Conservation (phyloP, 345 rosid genomes). For the Raphanus raphanistrum region DNA sequence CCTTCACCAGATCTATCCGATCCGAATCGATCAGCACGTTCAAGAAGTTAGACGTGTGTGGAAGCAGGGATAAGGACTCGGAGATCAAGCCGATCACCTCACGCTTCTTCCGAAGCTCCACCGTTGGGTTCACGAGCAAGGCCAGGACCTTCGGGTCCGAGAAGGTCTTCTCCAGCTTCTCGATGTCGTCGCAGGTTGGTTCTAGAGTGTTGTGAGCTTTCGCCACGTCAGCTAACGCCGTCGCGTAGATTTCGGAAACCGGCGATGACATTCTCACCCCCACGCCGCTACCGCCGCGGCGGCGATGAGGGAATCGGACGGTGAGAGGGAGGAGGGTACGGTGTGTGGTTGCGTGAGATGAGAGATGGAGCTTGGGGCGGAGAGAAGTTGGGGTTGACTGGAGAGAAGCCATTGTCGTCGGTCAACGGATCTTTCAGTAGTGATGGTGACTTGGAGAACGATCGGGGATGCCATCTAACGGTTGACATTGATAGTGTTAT, state of each 20-base stretch:
- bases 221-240: constrained; percentile 12
- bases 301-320: not conserved
- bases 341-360: not conserved
- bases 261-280: not conserved
- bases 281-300: not conserved
- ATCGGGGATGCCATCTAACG: not conserved
- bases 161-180: constrained; percentile 2
- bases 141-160: not conserved
- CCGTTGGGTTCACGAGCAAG: constrained; percentile 1
- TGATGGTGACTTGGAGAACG: not conserved
- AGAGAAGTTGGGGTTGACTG: not conserved
- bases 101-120: constrained; percentile 2
- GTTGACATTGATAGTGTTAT: not conserved
- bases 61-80: not conserved
- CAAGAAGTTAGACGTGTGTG: not conserved
- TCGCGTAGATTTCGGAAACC: not conserved
- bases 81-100: not conserved
- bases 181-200: not conserved
- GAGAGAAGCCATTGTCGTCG: constrained; percentile 1
- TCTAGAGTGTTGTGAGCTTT: not conserved
- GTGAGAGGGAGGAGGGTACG: not conserved
- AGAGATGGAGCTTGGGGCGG: not conserved
- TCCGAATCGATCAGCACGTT: constrained; percentile 6
- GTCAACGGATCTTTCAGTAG: constrained; percentile 6
- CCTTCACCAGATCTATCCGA: not conserved